These are phyloP conservation scores for Tolypocladium ovalisporum DNA, from an alignment of 2,329 filamentous ascomycete genomes.

Conservation along the genomic window DNA sequence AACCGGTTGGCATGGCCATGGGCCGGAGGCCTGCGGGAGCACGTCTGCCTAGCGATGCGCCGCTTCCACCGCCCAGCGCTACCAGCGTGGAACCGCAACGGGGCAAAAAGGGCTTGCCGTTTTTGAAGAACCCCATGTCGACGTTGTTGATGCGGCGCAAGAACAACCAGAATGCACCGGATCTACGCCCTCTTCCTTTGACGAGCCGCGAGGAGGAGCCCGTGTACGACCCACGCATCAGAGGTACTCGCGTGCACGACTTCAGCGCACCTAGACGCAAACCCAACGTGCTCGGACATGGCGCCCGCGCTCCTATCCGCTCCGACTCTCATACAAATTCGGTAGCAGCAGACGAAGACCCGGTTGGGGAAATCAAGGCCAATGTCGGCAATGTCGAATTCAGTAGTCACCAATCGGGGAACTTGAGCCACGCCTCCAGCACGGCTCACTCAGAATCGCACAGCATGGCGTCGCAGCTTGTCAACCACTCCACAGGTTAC, in stretches of 20 bases:
- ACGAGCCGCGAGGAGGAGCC: constrained; percentile 30
- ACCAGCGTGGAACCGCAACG: constrained; percentile 28
- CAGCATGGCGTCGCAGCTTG: constrained; percentile 14
- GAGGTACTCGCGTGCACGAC: constrained; percentile 53
- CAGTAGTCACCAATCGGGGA: constrained; percentile 9
- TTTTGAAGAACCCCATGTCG: constrained; percentile 49
- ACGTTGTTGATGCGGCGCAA: constrained; percentile 46
- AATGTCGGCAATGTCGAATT: too few species aligned
- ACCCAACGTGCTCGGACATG: constrained; percentile 12
- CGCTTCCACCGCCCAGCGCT: constrained; percentile 16
- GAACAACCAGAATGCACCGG: constrained; percentile 36
- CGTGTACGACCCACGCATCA: constrained; percentile 51
- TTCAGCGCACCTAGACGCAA: constrained; percentile 50
- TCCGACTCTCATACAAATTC: constrained; percentile 6
- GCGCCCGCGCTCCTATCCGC: constrained; percentile 6
- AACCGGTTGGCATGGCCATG: constrained; percentile 13
- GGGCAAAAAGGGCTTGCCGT: constrained; percentile 43
- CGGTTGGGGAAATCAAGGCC: neutral
- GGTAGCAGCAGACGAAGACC: constrained; percentile 8
- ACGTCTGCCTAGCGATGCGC: constrained; percentile 27
- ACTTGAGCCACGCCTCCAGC: constrained; percentile 19
- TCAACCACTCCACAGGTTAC: constrained; percentile 12
- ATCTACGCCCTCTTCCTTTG: constrained; percentile 29
- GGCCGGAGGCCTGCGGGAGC: constrained; percentile 33
- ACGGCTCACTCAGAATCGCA: constrained; percentile 12